Base-by-base conservation (phyloP, 495 filamentous ascomycete species). In the Lasiosphaeris hirsuta region DNA sequence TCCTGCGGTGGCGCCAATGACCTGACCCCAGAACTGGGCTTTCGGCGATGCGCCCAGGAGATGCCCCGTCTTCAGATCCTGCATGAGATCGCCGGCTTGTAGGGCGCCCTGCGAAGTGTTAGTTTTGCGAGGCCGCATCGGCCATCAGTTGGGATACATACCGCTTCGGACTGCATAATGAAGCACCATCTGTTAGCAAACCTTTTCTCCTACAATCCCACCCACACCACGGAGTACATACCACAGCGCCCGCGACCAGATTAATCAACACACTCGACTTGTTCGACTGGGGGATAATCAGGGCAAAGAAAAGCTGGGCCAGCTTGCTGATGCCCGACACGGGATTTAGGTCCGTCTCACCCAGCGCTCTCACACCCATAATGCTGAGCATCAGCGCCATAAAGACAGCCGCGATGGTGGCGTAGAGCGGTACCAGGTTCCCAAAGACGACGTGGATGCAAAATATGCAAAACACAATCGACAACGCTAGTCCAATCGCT, bases 51-150 rank as follows among this genome's bases (percentile, higher is more conserved):
- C 94, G 11, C 92, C 91, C 3, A 99, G 80, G 0, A 99, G 75
- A 71, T 99, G 91, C 4, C 94, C 94, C 0, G 94, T 96, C 71
- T 99, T 99, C 35, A 99, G 82, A 67, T 99, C 94, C 64, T 99
- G 94, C 89, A 99, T 92, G 67, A 99, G 85, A 68, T 99, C 94
- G 10, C 94, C 94, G 3, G 94, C 95, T 75, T 99, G 95, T 35
- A 96, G 77, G 7, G 94, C 94, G 18, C 93, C 94, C 48, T 90
- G 86, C 66, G 90, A 7, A 51, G 46, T 44, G 37, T 14, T 7
- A 41, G 9, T 10, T 11, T 39, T 2, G 7, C 18, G 3, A 6
- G 10, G 11, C 3, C 3, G 9, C 30, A 4, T 0, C 8, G 18
- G n/a, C 14, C 4, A 45, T 13, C 41, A 8, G 42, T 30, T 30